Percentiles rank a stretch among this genome's conserved stretches.
These are phyloP conservation scores for Rehmannia glutinosa DNA, from an alignment of 257 asterid species.

Conservation along the genomic window DNA sequence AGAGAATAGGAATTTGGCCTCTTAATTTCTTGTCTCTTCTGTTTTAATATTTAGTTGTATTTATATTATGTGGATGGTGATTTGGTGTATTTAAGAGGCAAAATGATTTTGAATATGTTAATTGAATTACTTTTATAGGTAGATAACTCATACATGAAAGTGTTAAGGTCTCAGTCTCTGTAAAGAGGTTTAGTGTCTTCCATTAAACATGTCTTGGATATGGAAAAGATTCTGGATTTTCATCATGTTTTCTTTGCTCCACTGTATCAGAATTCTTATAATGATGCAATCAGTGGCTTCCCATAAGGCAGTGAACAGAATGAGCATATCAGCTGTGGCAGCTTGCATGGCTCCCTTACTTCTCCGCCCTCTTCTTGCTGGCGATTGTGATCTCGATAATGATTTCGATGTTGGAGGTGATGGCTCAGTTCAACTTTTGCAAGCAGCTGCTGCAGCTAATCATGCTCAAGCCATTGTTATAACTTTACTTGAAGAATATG, in stretches of 20 bases:
- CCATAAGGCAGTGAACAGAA: conserved; percentile 71
- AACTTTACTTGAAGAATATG: conserved; percentile 88
- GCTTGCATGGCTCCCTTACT: conserved; percentile 99
- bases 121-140: too few species aligned
- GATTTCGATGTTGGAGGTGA: conserved; percentile 77
- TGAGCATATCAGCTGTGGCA: conserved; percentile 98
- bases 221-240: too few species aligned
- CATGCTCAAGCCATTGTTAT: conserved; percentile 98
- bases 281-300: conserved; percentile 91
- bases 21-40: too few species aligned
- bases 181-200: not conserved
- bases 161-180: too few species aligned
- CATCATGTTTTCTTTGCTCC: conserved; percentile 12
- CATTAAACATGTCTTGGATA: not conserved
- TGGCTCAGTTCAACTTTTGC: conserved; percentile 85
- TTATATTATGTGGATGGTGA: too few species aligned
- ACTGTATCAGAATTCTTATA: conserved; percentile 69
- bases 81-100: too few species aligned
- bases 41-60: too few species aligned
- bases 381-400: conserved; percentile 86
- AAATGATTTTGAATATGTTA: too few species aligned
- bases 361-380: conserved; percentile 96
- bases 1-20: too few species aligned
- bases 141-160: too few species aligned
- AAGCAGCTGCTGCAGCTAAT: conserved; percentile 99